Evolutionary conservation across 306 rosid species (phyloP), one percentile per base, ranked within the genome.

Genomic region (Vachellia collinsii): DNA sequence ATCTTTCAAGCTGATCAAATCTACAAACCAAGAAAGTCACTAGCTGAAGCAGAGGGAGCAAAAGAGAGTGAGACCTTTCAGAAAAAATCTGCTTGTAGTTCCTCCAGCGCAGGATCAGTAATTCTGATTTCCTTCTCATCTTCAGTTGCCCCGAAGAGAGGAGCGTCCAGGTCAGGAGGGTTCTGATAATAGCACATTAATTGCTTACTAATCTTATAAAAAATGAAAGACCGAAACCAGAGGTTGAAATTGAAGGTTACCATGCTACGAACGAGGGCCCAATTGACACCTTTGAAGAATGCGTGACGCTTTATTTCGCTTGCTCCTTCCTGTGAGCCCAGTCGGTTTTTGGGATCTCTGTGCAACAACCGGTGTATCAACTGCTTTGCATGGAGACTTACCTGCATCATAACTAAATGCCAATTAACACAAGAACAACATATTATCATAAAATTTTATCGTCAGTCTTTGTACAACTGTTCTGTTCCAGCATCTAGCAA

Each of bases 191-290:
- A 81, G 39, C 11, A 77, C 25, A 64, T 39, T 58, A 41, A 25
- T 61, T 41, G 17, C 61, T 74, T 25, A 74, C 22, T 6, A 41
- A 77, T 50, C 48, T 7, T 20, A 63, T 50, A n/a, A 69, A 69
- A 56, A 34, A 71, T 56, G 70, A 23, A 42, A 68, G 37, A 41
- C 20, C 23, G 36, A 68, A 64, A 62, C 29, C 34, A 61, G 75
- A 58, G 23, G 23, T 58, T 63, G 75, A 72, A 72, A 10, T 23
- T 25, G 36, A 59, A 54, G 7, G 34, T 89, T 91, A 95, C 99
- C 98, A 50, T 86, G 92, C 88, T 86, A 74, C 99, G 99, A 80
- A 95, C 83, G 29, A 95, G 92, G 48, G 99, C 93, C 99, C 99
- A 95, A 77, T 89, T 92, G 88, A 95, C 36, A 54, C 93, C 91